Conservation (phyloP, 73 alveolate genomes). For the Durusdinium trenchii region DNA sequence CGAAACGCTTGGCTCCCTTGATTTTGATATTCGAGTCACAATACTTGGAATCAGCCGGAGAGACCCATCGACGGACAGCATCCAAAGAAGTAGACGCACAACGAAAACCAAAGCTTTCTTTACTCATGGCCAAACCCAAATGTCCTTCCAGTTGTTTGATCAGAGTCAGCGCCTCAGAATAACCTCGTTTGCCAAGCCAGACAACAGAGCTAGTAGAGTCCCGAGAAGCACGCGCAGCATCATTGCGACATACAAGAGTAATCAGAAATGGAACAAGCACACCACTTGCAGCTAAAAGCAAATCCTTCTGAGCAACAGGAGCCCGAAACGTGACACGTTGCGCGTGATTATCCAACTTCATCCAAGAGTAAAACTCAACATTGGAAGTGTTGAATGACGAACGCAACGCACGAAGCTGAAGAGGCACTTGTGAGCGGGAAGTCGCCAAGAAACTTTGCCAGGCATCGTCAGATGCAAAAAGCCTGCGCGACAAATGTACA, state of each 20-base stretch:
- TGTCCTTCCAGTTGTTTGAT: neutral
- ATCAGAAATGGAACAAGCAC: neutral
- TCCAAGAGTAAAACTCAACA: neutral
- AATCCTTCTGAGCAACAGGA: neutral
- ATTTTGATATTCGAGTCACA: neutral
- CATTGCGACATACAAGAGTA: neutral
- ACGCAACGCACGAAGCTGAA: neutral
- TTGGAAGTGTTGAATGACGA: neutral
- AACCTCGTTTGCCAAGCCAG: neutral
- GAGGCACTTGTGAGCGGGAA: neutral
- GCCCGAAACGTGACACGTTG: neutral
- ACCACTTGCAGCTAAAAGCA: neutral
- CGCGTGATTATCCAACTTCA: neutral
- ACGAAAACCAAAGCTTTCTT: neutral
- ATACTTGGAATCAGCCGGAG: neutral
- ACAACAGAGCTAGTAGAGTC: neutral
- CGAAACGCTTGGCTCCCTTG: neutral
- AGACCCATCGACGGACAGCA: neutral
- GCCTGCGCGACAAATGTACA: neutral
- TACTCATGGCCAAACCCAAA: neutral
- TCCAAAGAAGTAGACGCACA: neutral
- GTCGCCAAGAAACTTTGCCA: neutral
- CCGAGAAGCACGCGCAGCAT: neutral
- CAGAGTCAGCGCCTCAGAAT: neutral
- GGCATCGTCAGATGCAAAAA: neutral